phyloP scores from a whole-genome alignment of 1,284 basidiomycete species.

The Marasmius sp. region DNA sequence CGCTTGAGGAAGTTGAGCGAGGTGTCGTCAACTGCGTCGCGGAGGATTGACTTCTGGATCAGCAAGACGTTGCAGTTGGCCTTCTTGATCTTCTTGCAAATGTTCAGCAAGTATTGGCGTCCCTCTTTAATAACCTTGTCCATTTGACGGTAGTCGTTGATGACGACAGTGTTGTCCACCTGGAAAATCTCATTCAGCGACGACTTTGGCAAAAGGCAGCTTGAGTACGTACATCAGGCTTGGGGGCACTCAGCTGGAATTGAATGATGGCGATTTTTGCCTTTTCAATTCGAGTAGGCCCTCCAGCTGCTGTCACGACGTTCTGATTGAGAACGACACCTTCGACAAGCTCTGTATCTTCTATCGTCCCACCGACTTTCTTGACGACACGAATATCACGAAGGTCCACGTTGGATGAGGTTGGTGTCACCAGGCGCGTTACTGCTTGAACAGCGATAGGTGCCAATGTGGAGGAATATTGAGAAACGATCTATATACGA shows the following conservation, averaged over 20 bases:
- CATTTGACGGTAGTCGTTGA: conserved; percentile 99
- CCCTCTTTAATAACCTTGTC: conserved; percentile 99
- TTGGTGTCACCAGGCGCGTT: conserved; percentile 81
- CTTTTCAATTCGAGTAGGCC: conserved; percentile 95
- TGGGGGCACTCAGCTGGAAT: conserved; percentile 97
- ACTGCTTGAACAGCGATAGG: conserved; percentile 98
- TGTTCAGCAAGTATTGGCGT: conserved; percentile 95
- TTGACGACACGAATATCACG: conserved; percentile 96
- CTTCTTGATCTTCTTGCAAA: conserved; percentile 99
- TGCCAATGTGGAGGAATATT: conserved; percentile 96
- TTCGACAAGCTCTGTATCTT: conserved; percentile 97
- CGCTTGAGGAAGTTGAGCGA: conserved; percentile 99
- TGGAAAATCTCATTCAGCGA: conserved; percentile 29
- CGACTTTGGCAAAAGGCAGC: not conserved
- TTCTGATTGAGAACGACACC: conserved; percentile 97
- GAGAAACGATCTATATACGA: conserved; percentile 87
- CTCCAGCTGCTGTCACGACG: conserved; percentile 87
- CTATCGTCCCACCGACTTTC: conserved; percentile 98
- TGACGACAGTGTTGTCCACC: conserved; percentile 99
- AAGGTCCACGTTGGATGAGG: conserved; percentile 93
- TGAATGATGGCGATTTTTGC: conserved; percentile 99
- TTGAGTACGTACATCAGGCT: conserved; percentile 81
- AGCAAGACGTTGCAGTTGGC: conserved; percentile 98
- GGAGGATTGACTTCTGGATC: conserved; percentile 98
- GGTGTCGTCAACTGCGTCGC: conserved; percentile 97